Conservation (phyloP, 2,329 filamentous ascomycete genomes). For the Daldinia sp. region DNA sequence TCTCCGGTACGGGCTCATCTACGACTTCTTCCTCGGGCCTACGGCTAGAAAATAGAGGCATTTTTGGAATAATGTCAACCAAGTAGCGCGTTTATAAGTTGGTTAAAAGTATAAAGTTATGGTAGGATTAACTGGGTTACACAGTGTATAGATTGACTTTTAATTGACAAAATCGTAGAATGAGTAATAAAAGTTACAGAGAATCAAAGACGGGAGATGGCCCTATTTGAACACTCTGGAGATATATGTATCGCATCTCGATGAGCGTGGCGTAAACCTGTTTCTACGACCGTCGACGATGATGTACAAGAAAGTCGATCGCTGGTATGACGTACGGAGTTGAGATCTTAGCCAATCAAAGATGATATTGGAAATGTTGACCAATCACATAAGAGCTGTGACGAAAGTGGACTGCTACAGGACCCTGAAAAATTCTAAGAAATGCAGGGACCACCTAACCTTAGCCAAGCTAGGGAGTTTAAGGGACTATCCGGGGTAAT, state of each 20-base stretch:
- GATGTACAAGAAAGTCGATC: constrained; percentile 36
- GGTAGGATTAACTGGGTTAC: background rate
- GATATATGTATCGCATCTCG: constrained; percentile 21
- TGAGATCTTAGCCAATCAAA: constrained; percentile 35
- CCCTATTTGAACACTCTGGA: constrained; percentile 39
- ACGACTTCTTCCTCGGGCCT: constrained; percentile 49
- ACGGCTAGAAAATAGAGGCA: constrained; percentile 47
- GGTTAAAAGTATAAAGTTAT: background rate
- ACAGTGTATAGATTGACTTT: background rate
- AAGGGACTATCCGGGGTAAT: constrained; percentile 9
- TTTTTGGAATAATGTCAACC: constrained; percentile 29
- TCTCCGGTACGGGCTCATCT: constrained; percentile 53
- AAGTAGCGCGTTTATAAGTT: background rate
- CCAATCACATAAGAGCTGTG: constrained; percentile 39
- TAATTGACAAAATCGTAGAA: background rate
- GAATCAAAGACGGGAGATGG: constrained; percentile 3
- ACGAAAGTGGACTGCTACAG: constrained; percentile 35
- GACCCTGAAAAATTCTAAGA: constrained; percentile 26
- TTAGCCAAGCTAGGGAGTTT: constrained; percentile 12
- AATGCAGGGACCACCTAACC: constrained; percentile 33
- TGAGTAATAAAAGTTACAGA: background rate
- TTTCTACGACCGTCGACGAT: constrained; percentile 28
- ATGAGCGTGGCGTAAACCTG: constrained; percentile 38
- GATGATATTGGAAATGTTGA: background rate
- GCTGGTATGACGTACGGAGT: constrained; percentile 41